These are phyloP conservation scores for Rhizopogon roseolus DNA, from an alignment of 768 basidiomycete genomes.

Conservation along the genomic window DNA sequence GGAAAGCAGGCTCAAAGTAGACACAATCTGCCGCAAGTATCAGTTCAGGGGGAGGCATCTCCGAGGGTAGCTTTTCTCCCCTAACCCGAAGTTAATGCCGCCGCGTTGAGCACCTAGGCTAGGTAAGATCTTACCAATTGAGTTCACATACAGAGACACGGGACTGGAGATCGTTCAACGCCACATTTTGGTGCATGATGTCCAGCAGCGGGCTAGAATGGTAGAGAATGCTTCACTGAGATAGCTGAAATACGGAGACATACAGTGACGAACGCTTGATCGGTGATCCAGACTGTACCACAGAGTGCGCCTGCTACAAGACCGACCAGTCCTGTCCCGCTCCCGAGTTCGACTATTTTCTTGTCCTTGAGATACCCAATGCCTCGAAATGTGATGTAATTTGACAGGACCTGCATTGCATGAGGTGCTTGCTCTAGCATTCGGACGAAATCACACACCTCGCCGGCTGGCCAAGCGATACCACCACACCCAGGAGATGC, in stretches of 20 bases:
- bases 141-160: conserved; percentile 63
- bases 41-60: conserved; percentile 51
- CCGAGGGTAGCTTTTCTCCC: conserved; percentile 55
- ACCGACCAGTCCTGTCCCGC: conserved; percentile 92
- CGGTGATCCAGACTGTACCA: conserved; percentile 74
- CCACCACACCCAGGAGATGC: conserved; percentile 89
- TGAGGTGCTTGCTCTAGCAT: conserved; percentile 3
- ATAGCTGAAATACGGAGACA: conserved; percentile 8
- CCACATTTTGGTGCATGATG: conserved; percentile 75
- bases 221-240: conserved; percentile 10
- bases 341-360: conserved; percentile 77
- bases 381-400: conserved; percentile 62
- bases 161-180: conserved; percentile 53
- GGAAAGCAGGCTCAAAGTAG: conserved; percentile 92
- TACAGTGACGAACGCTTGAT: conserved; percentile 71
- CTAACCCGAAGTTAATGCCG: conserved; percentile 31
- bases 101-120: neutral
- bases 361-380: conserved; percentile 44
- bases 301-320: conserved; percentile 72
- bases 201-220: conserved; percentile 72
- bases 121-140: conserved; percentile 51
- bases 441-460: conserved; percentile 42
- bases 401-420: conserved; percentile 62
- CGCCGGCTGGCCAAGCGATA: conserved; percentile 88
- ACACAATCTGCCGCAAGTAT: conserved; percentile 93